A percentile compares a stretch with the other conserved stretches of the same genome.
phyloP scores from a whole-genome alignment of 1,139 yeast species.

The Kurtzmaniella natalensis region DNA sequence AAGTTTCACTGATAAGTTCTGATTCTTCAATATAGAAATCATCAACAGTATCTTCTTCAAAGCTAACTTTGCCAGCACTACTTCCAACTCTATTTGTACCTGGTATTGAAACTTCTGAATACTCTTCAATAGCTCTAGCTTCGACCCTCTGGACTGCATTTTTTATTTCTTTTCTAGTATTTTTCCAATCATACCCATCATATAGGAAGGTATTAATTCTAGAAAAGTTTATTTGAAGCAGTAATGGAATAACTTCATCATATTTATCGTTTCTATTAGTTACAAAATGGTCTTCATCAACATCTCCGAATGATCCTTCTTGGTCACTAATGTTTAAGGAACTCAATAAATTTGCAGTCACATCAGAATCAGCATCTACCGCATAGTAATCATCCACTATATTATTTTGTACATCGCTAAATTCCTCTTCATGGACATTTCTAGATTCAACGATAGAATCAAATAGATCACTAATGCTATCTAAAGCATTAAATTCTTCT shows the following conservation, averaged over 20 bases:
- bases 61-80: background rate
- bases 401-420: no score
- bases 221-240: conserved; percentile 30
- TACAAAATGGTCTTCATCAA: conserved; percentile 48
- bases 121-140: conserved; percentile 29
- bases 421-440: background rate
- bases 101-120: conserved; percentile 6
- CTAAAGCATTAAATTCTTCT: conserved; percentile 42
- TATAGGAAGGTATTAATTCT: conserved; percentile 52
- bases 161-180: conserved; percentile 63
- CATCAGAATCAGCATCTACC: conserved; percentile 12
- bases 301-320: conserved; percentile 5
- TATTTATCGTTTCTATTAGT: conserved; percentile 5
- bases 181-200: conserved; percentile 94
- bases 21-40: conserved; percentile 9
- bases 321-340: conserved; percentile 3
- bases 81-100: background rate
- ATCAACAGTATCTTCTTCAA: conserved; percentile 1
- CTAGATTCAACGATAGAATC: background rate
- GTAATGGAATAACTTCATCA: conserved; percentile 22
- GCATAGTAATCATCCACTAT: conserved; percentile 23
- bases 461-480: conserved; percentile 34
- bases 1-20: conserved; percentile 51
- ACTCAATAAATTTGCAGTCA: conserved; percentile 9
- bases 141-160: conserved; percentile 63